Percentiles rank a stretch among this genome's conserved stretches.
Evolutionary conservation across 1,284 basidiomycete species (phyloP).

Genomic region (Pterulicium gracile): DNA sequence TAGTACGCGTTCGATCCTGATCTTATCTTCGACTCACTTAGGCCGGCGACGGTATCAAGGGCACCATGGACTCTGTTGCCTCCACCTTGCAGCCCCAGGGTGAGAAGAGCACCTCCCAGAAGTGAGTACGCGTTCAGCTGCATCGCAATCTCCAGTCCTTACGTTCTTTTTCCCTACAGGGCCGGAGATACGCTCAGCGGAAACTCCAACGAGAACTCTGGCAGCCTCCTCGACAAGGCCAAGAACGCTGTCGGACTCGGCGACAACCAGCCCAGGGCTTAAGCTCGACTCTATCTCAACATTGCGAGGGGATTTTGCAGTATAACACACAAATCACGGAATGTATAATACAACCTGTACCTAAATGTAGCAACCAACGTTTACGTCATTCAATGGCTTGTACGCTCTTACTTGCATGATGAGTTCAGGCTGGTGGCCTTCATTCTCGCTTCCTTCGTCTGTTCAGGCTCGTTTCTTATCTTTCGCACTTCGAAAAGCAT

Average conservation of each 20-base stretch:
- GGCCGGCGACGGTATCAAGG: conserved; percentile 40
- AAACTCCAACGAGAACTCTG: conserved; percentile 25
- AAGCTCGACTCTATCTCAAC: no score
- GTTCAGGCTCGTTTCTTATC: conserved; percentile 87
- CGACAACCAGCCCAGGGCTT: conserved; percentile 19
- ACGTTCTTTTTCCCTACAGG: no score
- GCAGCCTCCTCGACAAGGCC: conserved; percentile 33
- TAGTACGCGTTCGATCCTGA: no score
- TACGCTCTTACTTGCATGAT: not conserved
- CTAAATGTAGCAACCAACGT: not conserved
- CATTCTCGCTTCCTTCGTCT: conserved; percentile 49
- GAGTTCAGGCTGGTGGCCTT: not conserved
- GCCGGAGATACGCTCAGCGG: conserved; percentile 30
- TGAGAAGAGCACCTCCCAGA: no score
- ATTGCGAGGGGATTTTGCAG: no score
- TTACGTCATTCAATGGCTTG: conserved; percentile 2
- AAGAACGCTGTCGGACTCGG: conserved; percentile 40
- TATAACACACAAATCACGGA: no score
- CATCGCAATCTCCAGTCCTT: no score
- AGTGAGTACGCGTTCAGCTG: no score
- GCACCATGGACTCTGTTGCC: conserved; percentile 27
- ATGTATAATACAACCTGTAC: no score
- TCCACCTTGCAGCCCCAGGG: conserved; percentile 33
- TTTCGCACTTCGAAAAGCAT: conserved; percentile 73
- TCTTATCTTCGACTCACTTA: no score